phyloP scores from a whole-genome alignment of 208 protist species.

The Crithidia expoeki region DNA sequence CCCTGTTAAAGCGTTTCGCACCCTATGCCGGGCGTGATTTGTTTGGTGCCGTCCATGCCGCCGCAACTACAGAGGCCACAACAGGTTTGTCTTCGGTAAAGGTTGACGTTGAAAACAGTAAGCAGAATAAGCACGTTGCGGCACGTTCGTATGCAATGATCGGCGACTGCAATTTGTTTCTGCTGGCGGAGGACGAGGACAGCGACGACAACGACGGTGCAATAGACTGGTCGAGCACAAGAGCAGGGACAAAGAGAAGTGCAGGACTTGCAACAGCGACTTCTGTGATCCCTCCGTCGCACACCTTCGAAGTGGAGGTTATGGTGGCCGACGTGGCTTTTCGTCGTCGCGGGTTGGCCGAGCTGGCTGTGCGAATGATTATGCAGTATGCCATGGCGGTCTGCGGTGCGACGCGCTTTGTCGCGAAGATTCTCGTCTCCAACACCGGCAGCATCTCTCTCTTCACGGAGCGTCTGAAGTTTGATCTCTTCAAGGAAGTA shows the following conservation, averaged over 20 bases:
- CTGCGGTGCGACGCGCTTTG: conserved; percentile 69
- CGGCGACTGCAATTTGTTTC: conserved; percentile 93
- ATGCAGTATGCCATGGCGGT: conserved; percentile 87
- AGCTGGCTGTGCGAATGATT: conserved; percentile 73
- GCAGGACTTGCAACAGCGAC: background rate
- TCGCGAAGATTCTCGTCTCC: conserved; percentile 87
- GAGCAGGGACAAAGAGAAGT: background rate
- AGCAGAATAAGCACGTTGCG: background rate
- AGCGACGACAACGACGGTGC: conserved; percentile 12
- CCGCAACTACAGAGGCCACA: background rate
- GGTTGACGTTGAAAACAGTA: background rate
- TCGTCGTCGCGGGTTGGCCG: conserved; percentile 75
- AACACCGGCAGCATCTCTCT: conserved; percentile 79
- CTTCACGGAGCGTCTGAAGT: conserved; percentile 78
- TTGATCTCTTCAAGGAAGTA: conserved; percentile 68
- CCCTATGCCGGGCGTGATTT: conserved; percentile 4
- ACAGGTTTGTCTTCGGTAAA: background rate
- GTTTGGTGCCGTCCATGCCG: background rate
- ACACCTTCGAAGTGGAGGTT: conserved; percentile 88
- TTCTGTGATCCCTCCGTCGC: conserved; percentile 6
- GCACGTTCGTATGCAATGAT: conserved; percentile 58
- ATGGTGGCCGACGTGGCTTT: conserved; percentile 85
- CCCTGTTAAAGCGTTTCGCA: conserved; percentile 27
- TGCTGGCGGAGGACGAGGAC: conserved; percentile 44
- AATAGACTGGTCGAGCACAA: conserved; percentile 6